Base-by-base conservation (phyloP, 2,329 filamentous ascomycete genomes). In the Penicillium olsonii region DNA sequence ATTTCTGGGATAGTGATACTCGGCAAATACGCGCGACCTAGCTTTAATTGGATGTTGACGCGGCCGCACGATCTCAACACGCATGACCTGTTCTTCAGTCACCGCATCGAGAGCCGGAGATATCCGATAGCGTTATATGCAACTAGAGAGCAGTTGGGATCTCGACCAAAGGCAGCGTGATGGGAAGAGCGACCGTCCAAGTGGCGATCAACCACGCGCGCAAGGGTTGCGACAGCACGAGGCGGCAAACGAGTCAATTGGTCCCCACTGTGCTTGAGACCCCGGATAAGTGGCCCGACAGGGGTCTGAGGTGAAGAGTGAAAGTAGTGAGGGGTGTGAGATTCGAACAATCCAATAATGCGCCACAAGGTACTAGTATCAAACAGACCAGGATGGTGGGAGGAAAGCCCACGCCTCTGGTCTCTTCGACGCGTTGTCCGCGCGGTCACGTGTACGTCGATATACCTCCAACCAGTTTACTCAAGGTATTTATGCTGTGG, bases 391-490 rank as follows among this genome's bases (percentile, higher is more conserved):
- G 45, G 31, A 17, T 37, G 37, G 48, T 33, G 34, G 43, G 44
- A 37, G 34, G 35, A 39, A 51, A 38, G 44, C 48, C 47, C 45
- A 51, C 54, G 42, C 47, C 33, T 52, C 53, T 53, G 48, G 41
- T 52, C 44, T 29, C 39, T 18, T 35, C 50, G 65, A 64, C 67
- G 67, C 65, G 66, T 68, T 48, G 54, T 57, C 57, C 53, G 61
- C 65, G 61, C 62, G 61, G 56, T 69, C 67, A 69, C 66, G 65
- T 69, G 66, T 20, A 31, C 29, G 33, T 4, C 27, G 10, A 18
- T 15, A 35, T 18, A 34, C n/a, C 31, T 34, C n/a, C 10, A 34
- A n/a, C 14, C 5, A 15, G 14, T 4, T 11, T 11, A 3, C 14
- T 29, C 10, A 10, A 29, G 5, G 14, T 9, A 29, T 29, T 29